Conservation (phyloP, 441 rosid species). For the Gossypium schwendimanii region DNA sequence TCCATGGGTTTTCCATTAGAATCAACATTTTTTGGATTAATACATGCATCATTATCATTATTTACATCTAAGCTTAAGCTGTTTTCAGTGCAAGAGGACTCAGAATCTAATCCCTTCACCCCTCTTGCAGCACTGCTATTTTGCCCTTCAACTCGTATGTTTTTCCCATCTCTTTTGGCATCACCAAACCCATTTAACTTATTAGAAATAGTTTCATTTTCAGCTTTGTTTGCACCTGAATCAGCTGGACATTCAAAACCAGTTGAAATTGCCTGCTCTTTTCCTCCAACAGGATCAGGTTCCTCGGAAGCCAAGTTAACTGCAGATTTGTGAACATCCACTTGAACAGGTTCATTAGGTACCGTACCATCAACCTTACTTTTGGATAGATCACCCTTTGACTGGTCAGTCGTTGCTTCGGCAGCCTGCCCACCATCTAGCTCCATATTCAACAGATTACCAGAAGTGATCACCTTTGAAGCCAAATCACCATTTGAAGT, state of each 20-base stretch:
- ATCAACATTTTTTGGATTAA: constrained; percentile 34
- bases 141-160: constrained; percentile 33
- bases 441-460: constrained; percentile 40
- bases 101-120: constrained; percentile 52
- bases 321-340: constrained; percentile 27
- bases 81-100: constrained; percentile 60
- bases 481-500: constrained; percentile 56
- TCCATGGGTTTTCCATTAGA: constrained; percentile 33
- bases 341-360: constrained; percentile 29
- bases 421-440: constrained; percentile 40
- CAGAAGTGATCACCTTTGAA: constrained; percentile 38
- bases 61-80: constrained; percentile 47
- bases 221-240: constrained; percentile 32
- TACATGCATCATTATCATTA: constrained; percentile 38
- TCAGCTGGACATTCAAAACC: constrained; percentile 32
- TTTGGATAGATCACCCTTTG: constrained; percentile 32
- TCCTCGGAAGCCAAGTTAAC: constrained; percentile 29
- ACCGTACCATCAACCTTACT: constrained; percentile 36
- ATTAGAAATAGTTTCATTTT: constrained; percentile 32
- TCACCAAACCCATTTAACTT: constrained; percentile 43
- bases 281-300: constrained; percentile 33
- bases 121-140: constrained; percentile 31
- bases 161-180: constrained; percentile 31
- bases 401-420: constrained; percentile 27
- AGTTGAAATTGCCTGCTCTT: constrained; percentile 36